Conservation (phyloP, 768 basidiomycete genomes). For the Suillus ampliporus region DNA sequence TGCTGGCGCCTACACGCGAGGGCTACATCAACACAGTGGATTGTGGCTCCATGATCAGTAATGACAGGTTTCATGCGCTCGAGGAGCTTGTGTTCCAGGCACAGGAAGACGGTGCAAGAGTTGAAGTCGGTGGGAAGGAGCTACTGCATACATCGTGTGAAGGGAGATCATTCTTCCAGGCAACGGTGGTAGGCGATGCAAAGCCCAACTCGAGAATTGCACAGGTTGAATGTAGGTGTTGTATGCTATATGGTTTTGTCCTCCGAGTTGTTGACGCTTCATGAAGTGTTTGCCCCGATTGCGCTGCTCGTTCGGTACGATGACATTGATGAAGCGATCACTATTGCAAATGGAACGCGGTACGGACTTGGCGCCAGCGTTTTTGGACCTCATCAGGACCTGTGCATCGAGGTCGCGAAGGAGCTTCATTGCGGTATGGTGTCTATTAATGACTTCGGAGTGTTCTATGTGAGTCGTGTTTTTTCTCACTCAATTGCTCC, state of each 20-base stretch:
- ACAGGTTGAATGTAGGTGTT: slow-evolving; percentile 71
- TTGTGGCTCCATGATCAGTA: slow-evolving; percentile 86
- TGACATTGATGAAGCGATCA: slow-evolving; percentile 81
- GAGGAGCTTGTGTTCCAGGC: slow-evolving; percentile 75
- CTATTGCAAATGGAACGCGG: slow-evolving; percentile 84
- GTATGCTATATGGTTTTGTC: slow-evolving; percentile 9
- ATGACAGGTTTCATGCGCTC: slow-evolving; percentile 71
- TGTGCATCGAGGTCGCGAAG: slow-evolving; percentile 82
- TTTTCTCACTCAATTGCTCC: slow-evolving; percentile 9
- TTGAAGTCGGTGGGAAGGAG: slow-evolving; percentile 65
- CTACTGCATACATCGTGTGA: slow-evolving; percentile 70
- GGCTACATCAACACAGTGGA: slow-evolving; percentile 79
- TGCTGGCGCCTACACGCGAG: slow-evolving; percentile 67
- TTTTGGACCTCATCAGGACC: slow-evolving; percentile 83
- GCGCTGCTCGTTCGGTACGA: slow-evolving; percentile 88
- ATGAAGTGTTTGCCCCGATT: slow-evolving; percentile 89
- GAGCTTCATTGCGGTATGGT: slow-evolving; percentile 95
- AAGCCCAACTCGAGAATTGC: slow-evolving; percentile 75
- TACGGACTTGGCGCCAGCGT: slow-evolving; percentile 95
- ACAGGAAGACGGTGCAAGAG: slow-evolving; percentile 67
- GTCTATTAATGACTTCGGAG: slow-evolving; percentile 92
- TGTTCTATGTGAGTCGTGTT: slow-evolving; percentile 70
- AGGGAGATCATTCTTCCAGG: slow-evolving; percentile 82
- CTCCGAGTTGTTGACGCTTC: slow-evolving; percentile 12
- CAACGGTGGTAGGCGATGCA: slow-evolving; percentile 87